phyloP scores from a whole-genome alignment of 345 rosid genomes.

The Boechera stricta region DNA sequence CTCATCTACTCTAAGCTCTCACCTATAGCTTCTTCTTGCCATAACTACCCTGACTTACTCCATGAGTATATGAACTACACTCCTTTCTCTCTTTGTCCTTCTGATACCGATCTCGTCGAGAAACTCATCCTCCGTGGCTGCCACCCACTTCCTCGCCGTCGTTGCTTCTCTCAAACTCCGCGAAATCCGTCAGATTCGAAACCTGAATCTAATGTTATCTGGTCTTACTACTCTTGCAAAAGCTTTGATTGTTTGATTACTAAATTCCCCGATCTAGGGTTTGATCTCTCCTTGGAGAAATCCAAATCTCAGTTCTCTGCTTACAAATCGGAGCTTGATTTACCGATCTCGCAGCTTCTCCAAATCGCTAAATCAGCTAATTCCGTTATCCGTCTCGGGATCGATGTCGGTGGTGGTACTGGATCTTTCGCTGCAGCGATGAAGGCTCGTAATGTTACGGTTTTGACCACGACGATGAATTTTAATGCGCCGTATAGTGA shows the following conservation, averaged over 20 bases:
- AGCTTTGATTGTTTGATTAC: conserved; percentile 67
- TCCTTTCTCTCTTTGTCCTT: conserved; percentile 85
- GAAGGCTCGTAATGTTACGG: conserved; percentile 72
- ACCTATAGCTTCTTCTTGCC: conserved; percentile 90
- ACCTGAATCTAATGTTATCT: conserved; percentile 68
- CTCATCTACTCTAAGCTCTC: conserved; percentile 77
- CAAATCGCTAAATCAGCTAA: conserved; percentile 65
- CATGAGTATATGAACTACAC: conserved; percentile 84
- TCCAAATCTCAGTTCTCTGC: conserved; percentile 53
- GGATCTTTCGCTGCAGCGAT: conserved; percentile 88
- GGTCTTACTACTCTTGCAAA: conserved; percentile 79
- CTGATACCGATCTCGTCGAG: conserved; percentile 75
- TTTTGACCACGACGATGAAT: conserved; percentile 90
- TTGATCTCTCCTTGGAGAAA: conserved; percentile 59
- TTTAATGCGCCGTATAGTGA: conserved; percentile 88
- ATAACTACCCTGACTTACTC: conserved; percentile 83
- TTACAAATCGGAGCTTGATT: conserved; percentile 79
- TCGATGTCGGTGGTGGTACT: conserved; percentile 90
- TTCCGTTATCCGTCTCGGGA: conserved; percentile 70
- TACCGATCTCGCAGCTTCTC: conserved; percentile 82
- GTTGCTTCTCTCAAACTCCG: conserved; percentile 90
- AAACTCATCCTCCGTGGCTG: conserved; percentile 91
- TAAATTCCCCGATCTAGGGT: conserved; percentile 62
- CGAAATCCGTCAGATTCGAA: conserved; percentile 59
- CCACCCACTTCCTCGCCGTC: conserved; percentile 98